A percentile compares a stretch with the other conserved stretches of the same genome.
phyloP scores from a whole-genome alignment of 148 eudicot genomes.

The Amaranthus hypochondriacus region DNA sequence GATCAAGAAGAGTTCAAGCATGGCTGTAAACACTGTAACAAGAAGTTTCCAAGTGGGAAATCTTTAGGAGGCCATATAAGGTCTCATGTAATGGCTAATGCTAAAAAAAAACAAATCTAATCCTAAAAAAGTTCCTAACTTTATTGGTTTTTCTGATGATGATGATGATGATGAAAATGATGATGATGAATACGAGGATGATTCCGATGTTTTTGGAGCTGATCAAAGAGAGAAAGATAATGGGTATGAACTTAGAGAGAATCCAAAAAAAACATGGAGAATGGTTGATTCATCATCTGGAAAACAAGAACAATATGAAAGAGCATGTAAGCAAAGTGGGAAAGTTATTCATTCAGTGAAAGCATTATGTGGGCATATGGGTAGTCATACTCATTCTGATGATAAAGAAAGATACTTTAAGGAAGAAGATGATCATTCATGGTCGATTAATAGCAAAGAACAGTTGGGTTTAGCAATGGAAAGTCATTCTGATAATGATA shows the following conservation, averaged over 20 bases:
- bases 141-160: slow-evolving; percentile 23
- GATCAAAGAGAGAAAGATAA: slow-evolving; percentile 30
- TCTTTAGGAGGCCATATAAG: slow-evolving; percentile 88
- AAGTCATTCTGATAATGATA: slow-evolving; percentile 25
- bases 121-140: slow-evolving; percentile 28
- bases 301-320: slow-evolving; percentile 23
- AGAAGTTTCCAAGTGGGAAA: slow-evolving; percentile 62
- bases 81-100: slow-evolving; percentile 62
- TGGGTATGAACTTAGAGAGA: slow-evolving; percentile 61
- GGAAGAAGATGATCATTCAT: slow-evolving; percentile 29
- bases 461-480: slow-evolving; percentile 36
- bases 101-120: slow-evolving; percentile 15
- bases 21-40: slow-evolving; percentile 61
- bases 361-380: slow-evolving; percentile 96
- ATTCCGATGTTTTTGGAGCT: slow-evolving; percentile 1
- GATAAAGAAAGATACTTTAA: slow-evolving; percentile 50
- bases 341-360: slow-evolving; percentile 79
- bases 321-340: slow-evolving; percentile 82
- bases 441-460: slow-evolving; percentile 31
- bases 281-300: slow-evolving; percentile 27
- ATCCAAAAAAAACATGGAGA: slow-evolving; percentile 85
- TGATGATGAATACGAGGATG: slow-evolving; percentile 28
- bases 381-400: slow-evolving; percentile 44
- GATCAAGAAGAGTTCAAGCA: slow-evolving; percentile 39
- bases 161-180: slow-evolving; percentile 23